Base-by-base conservation (phyloP, 2,329 filamentous ascomycete genomes). In the Byssoonygena ceratinophila region DNA sequence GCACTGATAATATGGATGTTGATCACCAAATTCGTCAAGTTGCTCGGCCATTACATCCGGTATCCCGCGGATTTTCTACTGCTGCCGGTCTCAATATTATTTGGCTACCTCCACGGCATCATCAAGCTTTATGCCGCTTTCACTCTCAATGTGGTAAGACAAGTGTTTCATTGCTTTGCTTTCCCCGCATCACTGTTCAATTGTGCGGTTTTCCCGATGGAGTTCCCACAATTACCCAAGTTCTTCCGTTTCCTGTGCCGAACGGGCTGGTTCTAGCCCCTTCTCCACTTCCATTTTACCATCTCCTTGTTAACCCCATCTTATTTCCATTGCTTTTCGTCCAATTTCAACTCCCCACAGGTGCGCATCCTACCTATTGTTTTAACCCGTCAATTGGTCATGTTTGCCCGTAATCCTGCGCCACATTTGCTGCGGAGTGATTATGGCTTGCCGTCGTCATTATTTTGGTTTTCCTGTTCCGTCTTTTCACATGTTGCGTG, bases 21-120 rank as follows among this genome's bases (percentile, higher is more conserved):
- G 59, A 87, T 89, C 66, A 90, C 85, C 68, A 96, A 96, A 73
- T 84, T 87, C 53, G 82, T 96, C 71, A 96, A 96, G 76, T 76
- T 96, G 51, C 73, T 92, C 61, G 89, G 87, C 8, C 82, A 96
- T 61, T 92, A 94, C 71, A 77, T 84, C 62, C 83, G 86, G 58
- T 86, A 94, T 68, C 89, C 91, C 3, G 79, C 79, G 60, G 91
- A 96, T 66, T 71, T 94, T 57, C 65, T 86, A 39, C 85, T 86
- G 64, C 75, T 95, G 47, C 88, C 87, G 0, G 75, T 91, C n/a
- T 94, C 89, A 36, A 81, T 96, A 61, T 57, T 88, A 12, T 97
- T 96, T 70, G 91, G 91, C 47, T 96, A 92, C 71, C 85, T 94
- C 62, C 91, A 97, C 67, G 88, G 90, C 56, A 69, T 89, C 56